A percentile compares a stretch with the other conserved stretches of the same genome.
Conservation (phyloP, 2,329 filamentous ascomycete species). For the Aspergillus spinulosporus region DNA sequence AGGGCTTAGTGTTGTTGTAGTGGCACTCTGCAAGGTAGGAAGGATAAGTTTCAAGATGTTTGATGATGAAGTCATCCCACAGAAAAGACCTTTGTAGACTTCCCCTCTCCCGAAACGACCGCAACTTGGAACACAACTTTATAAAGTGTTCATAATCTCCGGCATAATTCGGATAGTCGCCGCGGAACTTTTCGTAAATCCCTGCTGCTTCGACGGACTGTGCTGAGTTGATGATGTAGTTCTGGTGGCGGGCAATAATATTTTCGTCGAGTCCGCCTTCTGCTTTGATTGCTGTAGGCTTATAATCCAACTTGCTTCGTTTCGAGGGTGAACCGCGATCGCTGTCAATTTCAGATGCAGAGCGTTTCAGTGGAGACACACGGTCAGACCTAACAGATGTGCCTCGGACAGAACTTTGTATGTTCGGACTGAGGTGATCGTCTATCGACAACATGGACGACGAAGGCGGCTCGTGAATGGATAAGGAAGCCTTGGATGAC, state of each 20-base stretch:
- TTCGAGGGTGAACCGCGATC: constrained; percentile 22
- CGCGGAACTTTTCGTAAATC: constrained; percentile 41
- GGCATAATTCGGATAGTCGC: constrained; percentile 41
- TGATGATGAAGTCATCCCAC: constrained; percentile 51
- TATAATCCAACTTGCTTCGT: constrained; percentile 2
- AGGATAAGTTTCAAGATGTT: constrained; percentile 41
- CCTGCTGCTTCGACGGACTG: constrained; percentile 26
- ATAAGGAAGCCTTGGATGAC: constrained; percentile 23
- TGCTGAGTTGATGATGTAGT: constrained; percentile 23
- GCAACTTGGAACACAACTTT: constrained; percentile 39
- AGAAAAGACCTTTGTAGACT: constrained; percentile 38
- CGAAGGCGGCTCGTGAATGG: constrained; percentile 20
- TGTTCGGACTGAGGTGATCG: not conserved
- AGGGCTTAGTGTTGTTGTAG: constrained; percentile 26
- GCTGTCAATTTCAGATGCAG: constrained; percentile 12
- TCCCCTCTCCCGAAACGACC: constrained; percentile 32
- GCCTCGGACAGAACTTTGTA: constrained; percentile 4
- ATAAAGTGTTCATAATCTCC: constrained; percentile 43
- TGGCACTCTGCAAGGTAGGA: constrained; percentile 33
- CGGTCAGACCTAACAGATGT: constrained; percentile 10
- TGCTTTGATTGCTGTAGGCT: not conserved
- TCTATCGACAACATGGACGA: constrained; percentile 17
- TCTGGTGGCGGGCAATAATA: constrained; percentile 26
- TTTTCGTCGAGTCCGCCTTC: constrained; percentile 9
- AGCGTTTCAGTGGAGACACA: constrained; percentile 18